A percentile compares a stretch with the other conserved stretches of the same genome.
These are phyloP conservation scores for Priceomyces carsonii DNA, from an alignment of 805 yeast genomes.

Conservation along the genomic window DNA sequence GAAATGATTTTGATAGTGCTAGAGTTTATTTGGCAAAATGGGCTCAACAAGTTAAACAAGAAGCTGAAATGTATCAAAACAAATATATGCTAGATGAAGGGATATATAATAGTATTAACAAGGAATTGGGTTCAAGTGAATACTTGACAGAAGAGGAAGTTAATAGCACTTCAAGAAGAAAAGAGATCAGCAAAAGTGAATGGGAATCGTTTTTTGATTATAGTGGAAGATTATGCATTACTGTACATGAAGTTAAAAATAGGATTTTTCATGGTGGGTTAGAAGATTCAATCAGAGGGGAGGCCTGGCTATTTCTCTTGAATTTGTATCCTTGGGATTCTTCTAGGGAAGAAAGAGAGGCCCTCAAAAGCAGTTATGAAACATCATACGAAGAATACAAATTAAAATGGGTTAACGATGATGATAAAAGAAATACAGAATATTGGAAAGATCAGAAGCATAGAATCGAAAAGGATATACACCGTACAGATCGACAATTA, in stretches of 20 bases:
- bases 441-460: conserved; percentile 89
- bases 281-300: conserved; percentile 53
- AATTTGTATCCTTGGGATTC: conserved; percentile 91
- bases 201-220: conserved; percentile 86
- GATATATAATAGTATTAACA: conserved; percentile 55
- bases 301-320: conserved; percentile 85
- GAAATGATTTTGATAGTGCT: conserved; percentile 92
- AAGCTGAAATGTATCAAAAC: conserved; percentile 66
- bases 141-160: conserved; percentile 61
- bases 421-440: conserved; percentile 50
- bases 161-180: conserved; percentile 59
- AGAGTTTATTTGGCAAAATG: conserved; percentile 91
- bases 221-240: conserved; percentile 70
- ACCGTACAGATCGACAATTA: conserved; percentile 82
- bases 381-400: conserved; percentile 66
- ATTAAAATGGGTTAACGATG: conserved; percentile 64
- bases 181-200: conserved; percentile 67
- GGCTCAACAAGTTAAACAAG: conserved; percentile 93
- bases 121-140: conserved; percentile 63
- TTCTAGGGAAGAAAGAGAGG: conserved; percentile 63
- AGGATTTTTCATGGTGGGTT: conserved; percentile 91
- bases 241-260: conserved; percentile 76
- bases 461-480: conserved; percentile 91
- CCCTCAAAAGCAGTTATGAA: conserved; percentile 54
- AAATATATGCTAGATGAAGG: conserved; percentile 56